These are phyloP conservation scores for Colletotrichum tanaceti DNA, from an alignment of 2,329 filamentous ascomycete species.

Conservation along the genomic window DNA sequence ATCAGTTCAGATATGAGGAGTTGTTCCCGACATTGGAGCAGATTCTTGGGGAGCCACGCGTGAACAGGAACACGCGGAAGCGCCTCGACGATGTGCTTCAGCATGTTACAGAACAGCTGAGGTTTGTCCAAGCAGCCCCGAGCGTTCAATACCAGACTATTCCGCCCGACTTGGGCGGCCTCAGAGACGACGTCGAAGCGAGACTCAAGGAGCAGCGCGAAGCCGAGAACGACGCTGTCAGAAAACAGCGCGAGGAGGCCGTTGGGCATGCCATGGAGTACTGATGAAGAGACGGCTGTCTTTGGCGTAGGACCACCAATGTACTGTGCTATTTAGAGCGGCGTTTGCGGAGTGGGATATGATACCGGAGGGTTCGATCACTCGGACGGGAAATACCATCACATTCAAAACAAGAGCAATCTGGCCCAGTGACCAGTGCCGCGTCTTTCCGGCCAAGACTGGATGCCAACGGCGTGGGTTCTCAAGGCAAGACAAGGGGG, in stretches of 20 bases:
- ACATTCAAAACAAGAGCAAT: neutral
- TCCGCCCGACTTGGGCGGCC: slow-evolving; percentile 77
- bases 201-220: slow-evolving; percentile 73
- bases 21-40: slow-evolving; percentile 88
- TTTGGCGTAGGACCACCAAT: neutral
- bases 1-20: slow-evolving; percentile 84
- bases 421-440: neutral
- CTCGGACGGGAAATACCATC: slow-evolving; percentile 13
- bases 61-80: slow-evolving; percentile 83
- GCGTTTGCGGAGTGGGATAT: slow-evolving; percentile 28
- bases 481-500: neutral
- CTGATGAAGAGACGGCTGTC: slow-evolving; percentile 42
- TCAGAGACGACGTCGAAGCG: slow-evolving; percentile 77
- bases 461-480: neutral
- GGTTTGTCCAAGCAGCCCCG: slow-evolving; percentile 85
- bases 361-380: slow-evolving; percentile 1
- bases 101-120: slow-evolving; percentile 84
- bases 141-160: slow-evolving; percentile 88
- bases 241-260: slow-evolving; percentile 67
- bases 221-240: slow-evolving; percentile 65
- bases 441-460: neutral
- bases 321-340: neutral
- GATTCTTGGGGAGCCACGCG: slow-evolving; percentile 72
- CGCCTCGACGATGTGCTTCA: slow-evolving; percentile 79
- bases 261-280: slow-evolving; percentile 68